Evolutionary conservation across 2,329 filamentous ascomycete species (phyloP).

Genomic region (Pseudogymnoascus sp.): DNA sequence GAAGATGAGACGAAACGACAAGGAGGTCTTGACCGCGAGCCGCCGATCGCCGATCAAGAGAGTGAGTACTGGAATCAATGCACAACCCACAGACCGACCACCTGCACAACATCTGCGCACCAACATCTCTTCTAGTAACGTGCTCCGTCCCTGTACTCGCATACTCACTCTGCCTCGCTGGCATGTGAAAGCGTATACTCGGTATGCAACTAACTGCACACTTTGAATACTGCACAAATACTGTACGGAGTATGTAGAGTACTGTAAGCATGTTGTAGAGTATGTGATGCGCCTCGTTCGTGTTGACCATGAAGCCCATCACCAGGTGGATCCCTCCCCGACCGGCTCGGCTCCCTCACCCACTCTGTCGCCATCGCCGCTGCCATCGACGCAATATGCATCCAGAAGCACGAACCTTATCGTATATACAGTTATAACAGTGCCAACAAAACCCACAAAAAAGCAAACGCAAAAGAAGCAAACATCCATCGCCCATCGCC

Average conservation of each 20-base stretch:
- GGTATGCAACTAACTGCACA: neutral
- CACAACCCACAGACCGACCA: neutral
- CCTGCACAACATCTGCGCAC: neutral
- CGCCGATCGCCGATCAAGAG: neutral
- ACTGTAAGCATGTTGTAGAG: neutral
- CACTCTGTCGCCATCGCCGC: slow-evolving; percentile 1
- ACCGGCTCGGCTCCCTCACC: neutral
- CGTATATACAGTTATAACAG: neutral
- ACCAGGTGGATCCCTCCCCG: neutral
- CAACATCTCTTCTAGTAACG: neutral
- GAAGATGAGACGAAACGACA: neutral
- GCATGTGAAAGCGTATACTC: neutral
- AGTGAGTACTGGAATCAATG: neutral
- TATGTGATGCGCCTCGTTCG: neutral
- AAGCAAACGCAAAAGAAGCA: neutral
- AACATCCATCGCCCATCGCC: neutral
- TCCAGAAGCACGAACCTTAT: slow-evolving; percentile 8
- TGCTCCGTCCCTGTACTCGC: neutral
- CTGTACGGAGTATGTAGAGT: neutral
- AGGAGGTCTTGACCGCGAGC: neutral
- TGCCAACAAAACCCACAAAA: slow-evolving; percentile 3
- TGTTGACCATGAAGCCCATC: neutral
- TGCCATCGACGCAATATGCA: slow-evolving; percentile 3
- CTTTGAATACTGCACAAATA: neutral
- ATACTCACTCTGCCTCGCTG: neutral